Base-by-base conservation (phyloP, 2,329 filamentous ascomycete genomes). In the Penicillium palitans region DNA sequence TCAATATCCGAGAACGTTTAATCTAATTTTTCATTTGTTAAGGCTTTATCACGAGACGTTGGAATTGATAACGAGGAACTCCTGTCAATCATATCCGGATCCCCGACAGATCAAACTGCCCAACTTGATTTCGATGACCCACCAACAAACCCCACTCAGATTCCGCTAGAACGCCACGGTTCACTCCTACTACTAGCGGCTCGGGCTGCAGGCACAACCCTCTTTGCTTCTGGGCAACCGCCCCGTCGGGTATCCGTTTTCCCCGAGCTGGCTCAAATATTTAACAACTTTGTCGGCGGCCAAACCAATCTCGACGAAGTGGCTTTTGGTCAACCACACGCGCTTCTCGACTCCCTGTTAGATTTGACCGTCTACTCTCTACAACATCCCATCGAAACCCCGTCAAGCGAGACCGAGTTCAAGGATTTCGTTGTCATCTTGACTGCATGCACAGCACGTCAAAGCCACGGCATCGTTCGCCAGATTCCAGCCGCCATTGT, bases 141-240 rank as follows among this genome's bases (percentile, higher is more conserved):
- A 8, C 84, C 84, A 3, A 74, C 73, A 21, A 77, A 77, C 17
- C 78, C 80, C 6, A 77, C 79, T 19, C 81, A 84, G 40, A 84
- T 87, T 46, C 81, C 82, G 0, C 70, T 86, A 0, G 84, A 84
- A 46, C 78, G 82, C 45, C 79, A 82, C 37, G 84, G 83, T 1
- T 79, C 83, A 15, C 68, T 86, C 12, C 72, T 85, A 15, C 73
- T 87, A 5, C 77, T 84, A 51, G 76, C 82, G 2, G 83, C 82
- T n/a, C 77, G 81, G 15, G 76, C 77, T 25, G 78, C 81, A 1
- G 79, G 80, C 10, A 74, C 77, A 27, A 74, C 80, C 27, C 68
- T 86, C 2, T 85, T 83, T 61, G 71, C 74, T 5, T 74, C 75
- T 5, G 74, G 76, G 17, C 72, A 71, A 24, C 65, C 74, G 6